A percentile compares a stretch with the other conserved stretches of the same genome.
Evolutionary conservation across 176 grass and related monocot genomes (phyloP).

Genomic region (Hordeum marinum): DNA sequence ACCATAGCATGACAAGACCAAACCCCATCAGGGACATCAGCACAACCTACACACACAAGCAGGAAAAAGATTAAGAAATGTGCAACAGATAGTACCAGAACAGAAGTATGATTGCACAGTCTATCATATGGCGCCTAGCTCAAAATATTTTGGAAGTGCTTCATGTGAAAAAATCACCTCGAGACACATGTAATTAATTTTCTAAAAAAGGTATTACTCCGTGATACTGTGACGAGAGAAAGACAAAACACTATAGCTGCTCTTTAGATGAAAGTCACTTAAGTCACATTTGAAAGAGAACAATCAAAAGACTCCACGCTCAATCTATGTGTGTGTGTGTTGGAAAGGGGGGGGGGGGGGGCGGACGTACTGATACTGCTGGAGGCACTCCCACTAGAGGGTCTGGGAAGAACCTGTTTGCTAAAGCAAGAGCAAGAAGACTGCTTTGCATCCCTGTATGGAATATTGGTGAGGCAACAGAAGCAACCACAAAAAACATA

Average conservation of each 20-base stretch:
- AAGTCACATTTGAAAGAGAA: background rate
- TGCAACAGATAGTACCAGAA: background rate
- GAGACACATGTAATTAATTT: background rate
- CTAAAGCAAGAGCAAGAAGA: constrained; percentile 97
- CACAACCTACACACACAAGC: constrained; percentile 61
- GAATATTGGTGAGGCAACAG: constrained; percentile 27
- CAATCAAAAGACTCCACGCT: background rate
- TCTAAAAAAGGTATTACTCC: background rate
- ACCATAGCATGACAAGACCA: constrained; percentile 93
- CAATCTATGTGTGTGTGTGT: background rate
- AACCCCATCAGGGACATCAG: constrained; percentile 98
- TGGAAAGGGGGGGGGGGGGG: background rate
- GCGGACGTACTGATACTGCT: constrained; percentile 73
- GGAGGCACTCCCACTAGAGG: constrained; percentile 96
- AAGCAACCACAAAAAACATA: constrained; percentile 10
- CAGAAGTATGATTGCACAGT: background rate
- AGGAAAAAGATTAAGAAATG: background rate
- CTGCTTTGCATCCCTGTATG: constrained; percentile 96
- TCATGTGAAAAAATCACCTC: background rate
- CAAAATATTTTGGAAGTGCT: background rate
- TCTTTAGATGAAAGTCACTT: background rate
- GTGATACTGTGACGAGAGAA: background rate
- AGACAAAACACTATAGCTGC: background rate
- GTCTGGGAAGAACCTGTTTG: constrained; percentile 94
- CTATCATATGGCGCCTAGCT: background rate